These are phyloP conservation scores for Eucalyptus pauciflora DNA, from an alignment of 345 rosid genomes.

Conservation along the genomic window DNA sequence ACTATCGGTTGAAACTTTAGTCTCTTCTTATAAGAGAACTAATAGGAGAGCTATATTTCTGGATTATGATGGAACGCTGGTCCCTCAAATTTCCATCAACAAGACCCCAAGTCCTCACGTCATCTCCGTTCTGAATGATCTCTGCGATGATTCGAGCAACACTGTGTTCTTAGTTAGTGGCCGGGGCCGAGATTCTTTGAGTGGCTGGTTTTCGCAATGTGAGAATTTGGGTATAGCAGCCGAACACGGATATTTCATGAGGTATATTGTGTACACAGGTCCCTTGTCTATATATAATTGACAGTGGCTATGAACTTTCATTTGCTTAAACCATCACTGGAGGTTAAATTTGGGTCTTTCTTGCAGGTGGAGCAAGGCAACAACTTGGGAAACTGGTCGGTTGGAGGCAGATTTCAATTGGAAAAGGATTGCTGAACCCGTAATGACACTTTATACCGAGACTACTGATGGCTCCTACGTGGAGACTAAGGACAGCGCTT, in stretches of 20 bases:
- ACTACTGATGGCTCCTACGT: constrained; percentile 12
- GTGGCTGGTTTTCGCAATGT: constrained; percentile 21
- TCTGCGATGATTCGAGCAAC: constrained; percentile 23
- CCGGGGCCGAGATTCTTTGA: constrained; percentile 15
- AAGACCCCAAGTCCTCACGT: constrained; percentile 13
- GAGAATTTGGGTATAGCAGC: constrained; percentile 32
- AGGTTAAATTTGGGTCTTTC: not conserved
- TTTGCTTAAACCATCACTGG: not conserved
- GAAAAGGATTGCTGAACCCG: constrained; percentile 5
- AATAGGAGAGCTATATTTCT: constrained; percentile 24
- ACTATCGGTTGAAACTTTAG: constrained; percentile 12
- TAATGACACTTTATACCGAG: constrained; percentile 12
- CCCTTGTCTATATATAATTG: not conserved
- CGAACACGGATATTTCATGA: constrained; percentile 29
- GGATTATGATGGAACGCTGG: constrained; percentile 41
- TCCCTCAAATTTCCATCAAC: constrained; percentile 14
- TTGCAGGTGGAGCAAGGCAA: constrained; percentile 1
- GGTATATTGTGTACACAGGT: not conserved
- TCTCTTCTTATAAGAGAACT: constrained; percentile 18
- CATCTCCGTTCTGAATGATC: constrained; percentile 9
- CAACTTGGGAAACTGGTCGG: constrained; percentile 5
- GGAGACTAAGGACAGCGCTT: constrained; percentile 14
- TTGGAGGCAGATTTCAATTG: not conserved
- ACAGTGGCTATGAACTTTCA: not conserved
- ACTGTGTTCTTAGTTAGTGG: constrained; percentile 36